Base-by-base conservation (phyloP, 2,329 filamentous ascomycete species). In the Drechslerella coelobrocha region DNA sequence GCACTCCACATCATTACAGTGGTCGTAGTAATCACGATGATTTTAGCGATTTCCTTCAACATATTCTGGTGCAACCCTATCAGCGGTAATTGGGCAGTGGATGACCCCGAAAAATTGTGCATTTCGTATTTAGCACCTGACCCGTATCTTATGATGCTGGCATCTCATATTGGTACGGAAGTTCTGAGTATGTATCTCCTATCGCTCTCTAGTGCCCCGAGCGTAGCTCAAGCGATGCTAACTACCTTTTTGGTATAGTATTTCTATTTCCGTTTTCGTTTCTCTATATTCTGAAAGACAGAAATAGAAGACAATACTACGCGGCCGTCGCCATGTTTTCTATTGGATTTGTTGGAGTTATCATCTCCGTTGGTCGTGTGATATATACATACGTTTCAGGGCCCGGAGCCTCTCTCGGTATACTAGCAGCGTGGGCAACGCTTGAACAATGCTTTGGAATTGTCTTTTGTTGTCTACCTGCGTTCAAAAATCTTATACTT, bases 1-100 rank as follows among this genome's bases (percentile, higher is more conserved):
- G 55, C 51, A 2, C 55, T 68, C 2, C 63, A 68, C 37, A 45
- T 60, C 24, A 61, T 68, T n/a, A 26, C 63, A 10, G 63, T 19
- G 6, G 21, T 61, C 14, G 51, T 55, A 10, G 27, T 39, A 31
- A 21, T 24, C 9, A 29, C 48, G 6, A 21, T 59, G 12, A 23
- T 68, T 3, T 24, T 68, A 1, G 41, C 39, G 29, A 21, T 61
- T 8, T 26, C 41, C 6, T 31, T 68, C 27, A 61, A 61, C n/a
- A 55, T 61, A 24, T 56, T 68, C n/a, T 68, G 56, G 55, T 68
- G 63, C 14, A 39, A 24, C 1, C 63, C 63, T 1, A 24, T 68
- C 21, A 61, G 39, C n/a, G 27, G 56, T 3, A 68, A 68, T 21
- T 68, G 63, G 63, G 63, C 61, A 10, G 34, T 68, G n/a, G 27